phyloP scores from a whole-genome alignment of 352 stramenopile species.

The Globisporangium cederbergense region DNA sequence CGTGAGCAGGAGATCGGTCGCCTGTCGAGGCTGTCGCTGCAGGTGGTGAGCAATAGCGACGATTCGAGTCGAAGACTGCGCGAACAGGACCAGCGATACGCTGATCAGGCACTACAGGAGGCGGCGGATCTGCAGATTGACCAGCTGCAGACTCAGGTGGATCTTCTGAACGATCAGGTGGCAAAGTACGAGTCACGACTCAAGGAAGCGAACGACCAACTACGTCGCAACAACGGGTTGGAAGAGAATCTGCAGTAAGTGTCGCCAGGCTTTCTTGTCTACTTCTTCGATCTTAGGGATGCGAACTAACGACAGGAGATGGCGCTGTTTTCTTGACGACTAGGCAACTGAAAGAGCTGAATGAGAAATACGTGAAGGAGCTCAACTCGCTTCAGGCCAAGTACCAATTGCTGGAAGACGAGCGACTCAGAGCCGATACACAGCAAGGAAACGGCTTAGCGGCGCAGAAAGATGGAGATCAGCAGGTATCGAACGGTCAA shows the following conservation, averaged over 20 bases:
- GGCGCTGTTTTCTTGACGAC: background rate
- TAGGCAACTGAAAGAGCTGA: constrained; percentile 44
- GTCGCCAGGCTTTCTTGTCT: background rate
- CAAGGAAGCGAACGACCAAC: constrained; percentile 54
- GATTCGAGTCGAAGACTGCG: constrained; percentile 27
- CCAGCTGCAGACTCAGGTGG: constrained; percentile 63
- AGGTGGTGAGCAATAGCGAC: constrained; percentile 25
- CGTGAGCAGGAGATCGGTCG: constrained; percentile 71
- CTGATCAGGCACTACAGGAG: constrained; percentile 33
- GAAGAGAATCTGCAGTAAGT: constrained; percentile 57
- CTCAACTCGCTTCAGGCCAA: constrained; percentile 42
- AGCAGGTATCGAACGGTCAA: background rate
- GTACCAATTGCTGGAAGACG: constrained; percentile 49
- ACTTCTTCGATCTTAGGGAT: background rate
- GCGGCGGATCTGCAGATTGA: constrained; percentile 60
- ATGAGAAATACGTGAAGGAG: constrained; percentile 50
- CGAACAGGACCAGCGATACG: constrained; percentile 31
- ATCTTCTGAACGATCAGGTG: constrained; percentile 77
- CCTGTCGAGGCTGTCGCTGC: constrained; percentile 46
- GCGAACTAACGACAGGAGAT: background rate
- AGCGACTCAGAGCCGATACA: constrained; percentile 28
- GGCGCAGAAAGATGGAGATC: background rate
- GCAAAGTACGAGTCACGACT: constrained; percentile 78
- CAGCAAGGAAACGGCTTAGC: background rate
- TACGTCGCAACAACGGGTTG: constrained; percentile 33